Percentiles rank a stretch among this genome's conserved stretches.
These are phyloP conservation scores for Styphnolobium japonicum DNA, from an alignment of 306 rosid genomes.

Conservation along the genomic window DNA sequence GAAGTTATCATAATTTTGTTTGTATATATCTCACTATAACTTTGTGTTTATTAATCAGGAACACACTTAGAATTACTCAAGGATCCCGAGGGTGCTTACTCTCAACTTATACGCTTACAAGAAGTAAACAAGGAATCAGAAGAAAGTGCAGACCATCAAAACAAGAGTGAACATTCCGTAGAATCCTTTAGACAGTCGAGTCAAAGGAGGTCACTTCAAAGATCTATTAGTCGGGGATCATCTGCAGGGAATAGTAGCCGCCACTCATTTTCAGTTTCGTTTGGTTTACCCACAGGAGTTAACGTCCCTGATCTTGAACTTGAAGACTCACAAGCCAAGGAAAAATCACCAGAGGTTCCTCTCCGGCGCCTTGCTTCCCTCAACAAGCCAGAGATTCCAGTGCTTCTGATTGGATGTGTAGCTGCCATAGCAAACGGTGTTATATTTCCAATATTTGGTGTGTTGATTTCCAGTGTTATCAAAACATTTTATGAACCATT, in stretches of 20 bases:
- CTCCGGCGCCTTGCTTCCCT: constrained; percentile 73
- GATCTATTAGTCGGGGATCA: constrained; percentile 75
- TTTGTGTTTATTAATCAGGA: constrained; percentile 47
- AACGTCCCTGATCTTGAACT: constrained; percentile 37
- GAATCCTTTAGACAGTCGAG: constrained; percentile 63
- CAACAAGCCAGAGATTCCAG: constrained; percentile 91
- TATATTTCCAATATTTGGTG: constrained; percentile 60
- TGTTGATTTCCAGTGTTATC: constrained; percentile 60
- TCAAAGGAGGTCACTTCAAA: constrained; percentile 49
- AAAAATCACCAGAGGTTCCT: constrained; percentile 46
- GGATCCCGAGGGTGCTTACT: constrained; percentile 82
- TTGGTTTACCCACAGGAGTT: constrained; percentile 71
- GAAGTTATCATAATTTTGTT: background rate
- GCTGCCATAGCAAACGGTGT: constrained; percentile 63
- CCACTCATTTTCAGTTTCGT: constrained; percentile 65
- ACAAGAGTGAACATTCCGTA: constrained; percentile 35
- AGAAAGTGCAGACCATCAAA: constrained; percentile 30
- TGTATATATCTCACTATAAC: background rate
- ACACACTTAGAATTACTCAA: constrained; percentile 58
- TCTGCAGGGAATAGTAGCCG: constrained; percentile 67
- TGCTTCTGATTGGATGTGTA: constrained; percentile 53
- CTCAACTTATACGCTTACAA: constrained; percentile 77
- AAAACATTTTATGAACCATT: constrained; percentile 62
- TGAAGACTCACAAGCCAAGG: constrained; percentile 25
- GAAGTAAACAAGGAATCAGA: constrained; percentile 52